Percentiles rank a stretch among this genome's conserved stretches.
phyloP scores from a whole-genome alignment of 495 filamentous ascomycete species.

The Neurospora sp. region DNA sequence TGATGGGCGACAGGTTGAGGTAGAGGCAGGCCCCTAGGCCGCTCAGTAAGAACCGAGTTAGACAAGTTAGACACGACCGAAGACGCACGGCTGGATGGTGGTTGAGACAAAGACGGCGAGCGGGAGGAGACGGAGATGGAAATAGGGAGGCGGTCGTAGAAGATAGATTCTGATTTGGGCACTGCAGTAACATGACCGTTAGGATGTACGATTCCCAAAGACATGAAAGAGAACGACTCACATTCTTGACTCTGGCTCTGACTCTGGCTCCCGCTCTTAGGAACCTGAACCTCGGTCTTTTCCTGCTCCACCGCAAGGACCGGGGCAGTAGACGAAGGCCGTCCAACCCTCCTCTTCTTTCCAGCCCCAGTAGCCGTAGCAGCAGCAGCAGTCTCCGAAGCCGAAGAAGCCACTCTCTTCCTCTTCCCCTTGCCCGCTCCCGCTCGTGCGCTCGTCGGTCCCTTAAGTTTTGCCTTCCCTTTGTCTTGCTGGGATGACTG shows the following conservation, averaged over 20 bases:
- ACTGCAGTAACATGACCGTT: background rate
- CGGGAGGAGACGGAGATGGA: background rate
- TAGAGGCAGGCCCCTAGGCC: background rate
- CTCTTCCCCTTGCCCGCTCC: background rate
- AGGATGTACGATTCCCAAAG: background rate
- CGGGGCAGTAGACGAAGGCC: background rate
- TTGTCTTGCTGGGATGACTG: constrained; percentile 5
- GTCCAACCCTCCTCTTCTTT: background rate
- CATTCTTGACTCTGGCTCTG: background rate
- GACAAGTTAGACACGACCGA: background rate
- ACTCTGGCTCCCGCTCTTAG: background rate
- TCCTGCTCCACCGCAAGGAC: background rate
- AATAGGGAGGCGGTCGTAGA: background rate
- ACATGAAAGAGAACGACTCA: background rate
- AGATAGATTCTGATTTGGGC: background rate
- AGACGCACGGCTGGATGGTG: background rate
- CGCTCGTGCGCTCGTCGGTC: background rate
- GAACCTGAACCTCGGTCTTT: background rate
- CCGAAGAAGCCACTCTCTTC: background rate
- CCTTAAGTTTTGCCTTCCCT: constrained; percentile 8
- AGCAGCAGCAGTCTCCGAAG: background rate
- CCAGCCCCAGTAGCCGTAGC: background rate
- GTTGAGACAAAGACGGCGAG: background rate
- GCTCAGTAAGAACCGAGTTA: background rate
- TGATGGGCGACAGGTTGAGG: background rate